Evolutionary conservation across 2,329 filamentous ascomycete genomes (phyloP), one percentile per base, ranked within the genome.

Genomic region (Stachybotrys chartarum): DNA sequence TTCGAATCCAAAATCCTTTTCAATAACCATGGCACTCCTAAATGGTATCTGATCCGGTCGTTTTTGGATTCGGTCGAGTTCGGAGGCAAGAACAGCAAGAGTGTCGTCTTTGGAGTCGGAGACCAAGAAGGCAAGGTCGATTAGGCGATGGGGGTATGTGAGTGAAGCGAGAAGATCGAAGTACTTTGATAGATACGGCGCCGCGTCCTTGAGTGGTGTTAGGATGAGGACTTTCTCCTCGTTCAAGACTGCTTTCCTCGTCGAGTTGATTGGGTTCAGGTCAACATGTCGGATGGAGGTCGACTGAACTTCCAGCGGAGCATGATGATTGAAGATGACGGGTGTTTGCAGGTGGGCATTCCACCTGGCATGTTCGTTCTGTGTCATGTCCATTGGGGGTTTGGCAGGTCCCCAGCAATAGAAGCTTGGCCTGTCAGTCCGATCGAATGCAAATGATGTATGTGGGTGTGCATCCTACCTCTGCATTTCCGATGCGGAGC

Each of bases 391-490:
- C 85, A 96, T 95, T 54, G 94, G 94, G n/a, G 94, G 84, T 77
- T 95, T 97, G 30, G 88, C 84, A 14, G 94, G 93, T 12, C 94
- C 94, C 82, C 91, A 97, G 78, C 94, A 99, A 75, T 96, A 96
- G 75, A 96, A 97, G 75, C 93, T 97, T 67, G 59, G 47, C 35
- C 49, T 53, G 60, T 62, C 52, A 64, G 57, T 48, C 42, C 57
- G 53, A 12, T 35, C 24, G 14, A 50, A 39, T 17, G 10, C 11
- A 17, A 17, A n/a, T 47, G 6, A 17, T 12, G 45, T 8, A 47
- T n/a, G n/a, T 8, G 45, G n/a, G 39, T n/a, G 17, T 10, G 11
- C 6, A 14, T 60, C 81, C 65, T 80, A 97, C 93, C 86, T 95
- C 78, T 96, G 91, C 85, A 96, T 90, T 68, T 96, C 90, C 49